Conservation (phyloP, 169 alveolate genomes). For the Babesia ovis region DNA sequence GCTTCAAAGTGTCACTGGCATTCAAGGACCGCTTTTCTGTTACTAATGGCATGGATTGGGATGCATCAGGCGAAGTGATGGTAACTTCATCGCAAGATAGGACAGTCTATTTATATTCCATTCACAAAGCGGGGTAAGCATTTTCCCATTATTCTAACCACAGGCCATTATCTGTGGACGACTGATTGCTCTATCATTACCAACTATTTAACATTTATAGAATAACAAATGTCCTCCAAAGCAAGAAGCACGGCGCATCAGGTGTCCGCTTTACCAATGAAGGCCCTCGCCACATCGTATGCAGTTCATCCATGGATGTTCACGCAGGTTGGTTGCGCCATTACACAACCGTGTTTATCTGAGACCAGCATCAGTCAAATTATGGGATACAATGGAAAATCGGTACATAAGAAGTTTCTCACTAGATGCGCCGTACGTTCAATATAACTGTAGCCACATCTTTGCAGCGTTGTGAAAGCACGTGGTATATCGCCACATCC, state of each 20-base stretch:
- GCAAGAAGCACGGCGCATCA: conserved; percentile 68
- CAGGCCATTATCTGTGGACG: no score
- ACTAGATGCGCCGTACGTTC: conserved; percentile 46
- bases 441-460: neutral
- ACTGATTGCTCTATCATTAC: neutral
- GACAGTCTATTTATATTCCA: conserved; percentile 49
- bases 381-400: conserved; percentile 69
- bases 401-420: conserved; percentile 55
- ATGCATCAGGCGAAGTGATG: conserved; percentile 50
- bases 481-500: conserved; percentile 67
- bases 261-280: conserved; percentile 57
- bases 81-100: conserved; percentile 60
- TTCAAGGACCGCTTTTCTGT: conserved; percentile 65
- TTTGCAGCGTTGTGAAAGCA: conserved; percentile 12
- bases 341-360: neutral
- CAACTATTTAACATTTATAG: neutral
- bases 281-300: conserved; percentile 58
- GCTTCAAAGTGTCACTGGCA: conserved; percentile 51
- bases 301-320: conserved; percentile 48
- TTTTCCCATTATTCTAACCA: no score
- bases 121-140: conserved; percentile 51
- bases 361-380: conserved; percentile 40
- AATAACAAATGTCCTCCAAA: conserved; percentile 58
- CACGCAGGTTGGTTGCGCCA: conserved; percentile 21
- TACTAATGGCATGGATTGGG: conserved; percentile 73